Evolutionary conservation across 2,329 filamentous ascomycete species (phyloP).

Genomic region (Allantophomopsis cytisporea): DNA sequence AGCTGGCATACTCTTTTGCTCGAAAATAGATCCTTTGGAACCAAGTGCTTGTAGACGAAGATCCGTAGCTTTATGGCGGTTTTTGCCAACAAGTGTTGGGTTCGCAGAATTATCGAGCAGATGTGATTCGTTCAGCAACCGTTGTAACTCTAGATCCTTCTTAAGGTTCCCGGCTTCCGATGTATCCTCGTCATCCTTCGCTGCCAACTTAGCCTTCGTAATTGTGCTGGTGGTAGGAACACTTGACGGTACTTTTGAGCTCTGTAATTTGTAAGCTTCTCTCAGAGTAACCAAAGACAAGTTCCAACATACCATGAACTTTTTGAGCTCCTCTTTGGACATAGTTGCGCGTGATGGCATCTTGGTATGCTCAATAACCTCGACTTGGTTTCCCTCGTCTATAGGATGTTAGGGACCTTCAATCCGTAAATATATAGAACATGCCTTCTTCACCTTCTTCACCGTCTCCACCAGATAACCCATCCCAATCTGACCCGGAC

Average conservation of each 20-base stretch:
- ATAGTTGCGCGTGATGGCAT: slow-evolving; percentile 21
- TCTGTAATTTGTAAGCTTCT: slow-evolving; percentile 5
- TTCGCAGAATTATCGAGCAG: slow-evolving; percentile 53
- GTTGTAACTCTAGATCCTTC: slow-evolving; percentile 85
- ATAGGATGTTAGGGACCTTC: too few relatives aligned
- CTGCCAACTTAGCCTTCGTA: slow-evolving; percentile 19
- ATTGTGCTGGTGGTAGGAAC: slow-evolving; percentile 13
- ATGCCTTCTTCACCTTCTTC: slow-evolving; percentile 27
- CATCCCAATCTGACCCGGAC: slow-evolving; percentile 43
- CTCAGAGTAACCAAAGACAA: too few relatives aligned
- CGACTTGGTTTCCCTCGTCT: slow-evolving; percentile 17
- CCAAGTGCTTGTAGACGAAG: slow-evolving; percentile 72
- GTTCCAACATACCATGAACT: slow-evolving; percentile 52
- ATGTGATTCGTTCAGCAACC: slow-evolving; percentile 83
- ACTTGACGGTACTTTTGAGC: slow-evolving; percentile 15
- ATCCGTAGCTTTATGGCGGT: slow-evolving; percentile 71
- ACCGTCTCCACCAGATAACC: slow-evolving; percentile 47
- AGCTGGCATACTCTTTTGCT: slow-evolving; percentile 83
- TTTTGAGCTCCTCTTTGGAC: slow-evolving; percentile 59
- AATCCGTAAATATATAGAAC: background rate
- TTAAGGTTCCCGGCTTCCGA: slow-evolving; percentile 58
- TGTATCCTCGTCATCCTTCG: slow-evolving; percentile 41
- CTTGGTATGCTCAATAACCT: slow-evolving; percentile 28
- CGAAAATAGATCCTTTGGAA: slow-evolving; percentile 59
- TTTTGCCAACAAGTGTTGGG: slow-evolving; percentile 41